Percentiles rank a stretch among this genome's conserved stretches.
Evolutionary conservation across 1,139 yeast genomes (phyloP).

Genomic region (Saccharomycopsis hybrid): DNA sequence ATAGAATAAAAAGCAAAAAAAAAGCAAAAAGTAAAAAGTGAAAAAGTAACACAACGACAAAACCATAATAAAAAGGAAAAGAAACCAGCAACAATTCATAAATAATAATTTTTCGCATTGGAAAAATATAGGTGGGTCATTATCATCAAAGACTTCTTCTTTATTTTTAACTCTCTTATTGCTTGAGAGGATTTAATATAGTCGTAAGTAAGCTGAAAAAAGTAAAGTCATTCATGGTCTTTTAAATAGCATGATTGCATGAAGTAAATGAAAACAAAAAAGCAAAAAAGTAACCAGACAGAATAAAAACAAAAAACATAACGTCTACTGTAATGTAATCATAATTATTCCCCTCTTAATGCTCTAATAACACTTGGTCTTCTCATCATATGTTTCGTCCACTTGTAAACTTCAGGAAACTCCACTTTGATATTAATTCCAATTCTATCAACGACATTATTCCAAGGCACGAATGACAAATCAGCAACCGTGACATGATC

Average conservation of each 20-base stretch:
- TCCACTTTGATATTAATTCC: constrained; percentile 84
- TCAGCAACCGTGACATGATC: constrained; percentile 89
- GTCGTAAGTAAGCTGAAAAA: not conserved
- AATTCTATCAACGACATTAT: constrained; percentile 87
- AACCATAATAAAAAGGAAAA: not conserved
- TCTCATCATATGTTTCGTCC: constrained; percentile 92
- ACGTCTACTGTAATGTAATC: too few species aligned
- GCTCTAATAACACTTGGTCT: constrained; percentile 80
- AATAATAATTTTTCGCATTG: not conserved
- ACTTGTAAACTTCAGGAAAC: constrained; percentile 91
- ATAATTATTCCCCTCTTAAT: constrained; percentile 47
- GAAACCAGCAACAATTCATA: not conserved
- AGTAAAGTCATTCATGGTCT: not conserved
- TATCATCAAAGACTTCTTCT: too few species aligned
- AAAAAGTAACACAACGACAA: not conserved
- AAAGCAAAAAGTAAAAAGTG: not conserved
- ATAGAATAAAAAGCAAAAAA: not conserved
- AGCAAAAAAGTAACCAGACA: not conserved
- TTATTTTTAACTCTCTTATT: too few species aligned
- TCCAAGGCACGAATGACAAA: constrained; percentile 92
- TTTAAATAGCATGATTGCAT: not conserved
- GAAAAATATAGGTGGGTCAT: too few species aligned
- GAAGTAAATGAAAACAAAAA: not conserved
- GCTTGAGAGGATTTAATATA: not conserved
- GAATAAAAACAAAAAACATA: not conserved